phyloP scores from a whole-genome alignment of 345 rosid genomes.

The Citropsis articulata region DNA sequence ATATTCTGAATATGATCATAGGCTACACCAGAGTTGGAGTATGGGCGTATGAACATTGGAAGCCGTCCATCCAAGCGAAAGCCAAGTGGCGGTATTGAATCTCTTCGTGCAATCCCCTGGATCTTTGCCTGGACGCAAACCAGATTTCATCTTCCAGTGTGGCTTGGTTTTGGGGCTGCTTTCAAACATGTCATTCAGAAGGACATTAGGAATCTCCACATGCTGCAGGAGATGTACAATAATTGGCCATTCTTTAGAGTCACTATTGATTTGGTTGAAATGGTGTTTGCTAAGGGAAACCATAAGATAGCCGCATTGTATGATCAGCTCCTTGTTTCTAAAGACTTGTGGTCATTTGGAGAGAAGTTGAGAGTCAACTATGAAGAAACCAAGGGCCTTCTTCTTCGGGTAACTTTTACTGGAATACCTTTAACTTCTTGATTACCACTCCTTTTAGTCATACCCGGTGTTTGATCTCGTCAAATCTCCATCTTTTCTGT shows the following conservation, averaged over 20 bases:
- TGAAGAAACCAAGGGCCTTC: constrained; percentile 80
- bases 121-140: constrained; percentile 99
- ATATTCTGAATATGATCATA: constrained; percentile 28
- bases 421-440: not conserved
- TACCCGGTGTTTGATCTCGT: not conserved
- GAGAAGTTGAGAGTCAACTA: constrained; percentile 60
- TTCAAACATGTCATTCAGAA: constrained; percentile 66
- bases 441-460: not conserved
- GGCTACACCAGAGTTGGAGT: constrained; percentile 99
- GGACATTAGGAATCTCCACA: constrained; percentile 68
- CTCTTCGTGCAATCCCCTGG: constrained; percentile 99
- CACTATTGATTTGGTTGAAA: constrained; percentile 92
- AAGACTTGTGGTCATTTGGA: constrained; percentile 77
- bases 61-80: constrained; percentile 97
- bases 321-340: constrained; percentile 86
- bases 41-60: constrained; percentile 98
- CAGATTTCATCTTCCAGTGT: constrained; percentile 94
- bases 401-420: constrained; percentile 65
- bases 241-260: constrained; percentile 96
- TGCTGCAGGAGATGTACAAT: constrained; percentile 89
- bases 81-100: constrained; percentile 94
- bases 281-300: constrained; percentile 99
- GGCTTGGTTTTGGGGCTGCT: constrained; percentile 97
- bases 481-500: not conserved
- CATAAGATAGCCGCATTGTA: constrained; percentile 88